These are phyloP conservation scores for Amphirosellinia nigrospora DNA, from an alignment of 495 filamentous ascomycete species.

Conservation along the genomic window DNA sequence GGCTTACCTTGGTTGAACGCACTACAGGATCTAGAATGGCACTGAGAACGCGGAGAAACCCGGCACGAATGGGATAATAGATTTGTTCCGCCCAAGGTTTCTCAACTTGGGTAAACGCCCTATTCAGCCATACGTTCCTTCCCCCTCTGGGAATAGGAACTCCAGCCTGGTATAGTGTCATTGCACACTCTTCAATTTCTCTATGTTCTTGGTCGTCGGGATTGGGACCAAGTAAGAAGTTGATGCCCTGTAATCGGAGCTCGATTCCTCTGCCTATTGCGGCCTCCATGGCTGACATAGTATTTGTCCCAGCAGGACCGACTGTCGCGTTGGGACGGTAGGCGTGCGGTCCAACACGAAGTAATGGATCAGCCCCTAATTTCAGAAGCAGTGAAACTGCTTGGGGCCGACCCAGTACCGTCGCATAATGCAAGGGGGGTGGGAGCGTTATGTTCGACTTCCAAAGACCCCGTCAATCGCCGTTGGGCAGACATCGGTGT, in stretches of 20 bases:
- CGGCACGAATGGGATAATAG: background rate
- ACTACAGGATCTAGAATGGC: background rate
- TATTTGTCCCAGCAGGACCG: background rate
- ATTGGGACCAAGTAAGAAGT: no score
- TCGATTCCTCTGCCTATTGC: background rate
- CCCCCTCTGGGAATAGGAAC: background rate
- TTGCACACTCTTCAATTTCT: slow-evolving; percentile 9
- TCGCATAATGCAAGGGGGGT: background rate
- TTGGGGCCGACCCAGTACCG: background rate
- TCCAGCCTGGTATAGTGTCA: slow-evolving; percentile 1
- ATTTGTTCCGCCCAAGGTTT: background rate
- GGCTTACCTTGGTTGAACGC: background rate
- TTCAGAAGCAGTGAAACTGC: background rate
- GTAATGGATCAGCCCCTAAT: background rate
- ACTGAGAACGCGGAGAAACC: background rate
- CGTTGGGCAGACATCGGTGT: background rate
- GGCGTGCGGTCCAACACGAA: no score
- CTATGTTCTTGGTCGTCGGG: background rate
- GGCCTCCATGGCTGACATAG: background rate
- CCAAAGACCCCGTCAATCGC: slow-evolving; percentile 13
- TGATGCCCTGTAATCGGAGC: no score
- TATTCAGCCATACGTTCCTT: no score
- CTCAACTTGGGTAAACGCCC: no score
- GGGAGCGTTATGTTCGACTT: background rate
- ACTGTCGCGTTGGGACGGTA: background rate